phyloP scores from a whole-genome alignment of 1,139 yeast species.

The Sugiyamaella japonica region DNA sequence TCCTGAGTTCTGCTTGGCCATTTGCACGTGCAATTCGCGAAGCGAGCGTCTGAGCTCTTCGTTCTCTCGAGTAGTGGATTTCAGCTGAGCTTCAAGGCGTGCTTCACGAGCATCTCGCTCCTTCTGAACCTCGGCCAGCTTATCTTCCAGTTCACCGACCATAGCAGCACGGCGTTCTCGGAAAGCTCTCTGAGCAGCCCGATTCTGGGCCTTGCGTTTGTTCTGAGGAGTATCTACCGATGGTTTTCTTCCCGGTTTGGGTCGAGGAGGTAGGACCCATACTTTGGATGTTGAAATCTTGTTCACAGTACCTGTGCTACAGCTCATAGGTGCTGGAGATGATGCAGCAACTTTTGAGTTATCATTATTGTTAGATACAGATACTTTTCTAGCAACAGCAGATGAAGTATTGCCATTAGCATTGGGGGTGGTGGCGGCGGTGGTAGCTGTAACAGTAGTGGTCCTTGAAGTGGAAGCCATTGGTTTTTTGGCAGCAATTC shows the following conservation, averaged over 20 bases:
- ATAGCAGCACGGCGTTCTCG: slow-evolving; percentile 72
- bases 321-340: slow-evolving; percentile 8
- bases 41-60: slow-evolving; percentile 24
- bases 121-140: slow-evolving; percentile 61
- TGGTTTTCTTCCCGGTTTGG: slow-evolving; percentile 89
- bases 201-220: slow-evolving; percentile 85
- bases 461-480: slow-evolving; percentile 1
- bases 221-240: slow-evolving; percentile 54
- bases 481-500: slow-evolving; percentile 9
- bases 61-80: slow-evolving; percentile 27
- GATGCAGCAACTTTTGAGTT: not conserved
- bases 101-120: slow-evolving; percentile 43
- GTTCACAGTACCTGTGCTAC: slow-evolving; percentile 6
- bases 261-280: slow-evolving; percentile 90
- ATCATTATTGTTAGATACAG: too few relatives aligned
- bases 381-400: not conserved
- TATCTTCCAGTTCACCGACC: slow-evolving; percentile 54
- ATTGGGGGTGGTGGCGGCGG: not conserved
- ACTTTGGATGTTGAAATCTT: slow-evolving; percentile 63
- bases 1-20: slow-evolving; percentile 19
- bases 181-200: slow-evolving; percentile 95
- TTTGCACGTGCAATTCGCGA: slow-evolving; percentile 21
- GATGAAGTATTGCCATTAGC: not conserved
- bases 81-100: slow-evolving; percentile 25
- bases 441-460: too few relatives aligned